These are phyloP conservation scores for Poronia punctata DNA, from an alignment of 495 filamentous ascomycete species.

Conservation along the genomic window DNA sequence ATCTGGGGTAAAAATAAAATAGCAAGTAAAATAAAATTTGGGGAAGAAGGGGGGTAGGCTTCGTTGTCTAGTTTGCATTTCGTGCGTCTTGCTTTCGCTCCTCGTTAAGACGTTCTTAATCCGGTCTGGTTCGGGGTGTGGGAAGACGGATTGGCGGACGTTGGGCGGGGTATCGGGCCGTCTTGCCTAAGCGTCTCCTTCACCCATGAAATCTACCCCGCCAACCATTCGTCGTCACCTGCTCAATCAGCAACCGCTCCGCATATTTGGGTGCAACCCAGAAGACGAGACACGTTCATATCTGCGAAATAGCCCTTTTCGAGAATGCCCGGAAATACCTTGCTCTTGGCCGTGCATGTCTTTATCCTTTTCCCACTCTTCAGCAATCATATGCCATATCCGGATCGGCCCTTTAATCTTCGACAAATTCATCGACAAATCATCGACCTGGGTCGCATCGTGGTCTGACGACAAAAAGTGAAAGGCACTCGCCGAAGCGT, in stretches of 20 bases:
- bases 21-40: no score
- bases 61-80: no score
- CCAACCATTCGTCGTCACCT: slow-evolving; percentile 20
- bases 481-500: not conserved
- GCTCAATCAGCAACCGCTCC: not conserved
- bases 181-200: slow-evolving; percentile 17
- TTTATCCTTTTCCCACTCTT: no score
- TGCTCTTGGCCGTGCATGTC: slow-evolving; percentile 5
- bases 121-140: slow-evolving; percentile 17
- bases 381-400: not conserved
- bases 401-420: not conserved
- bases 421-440: slow-evolving; percentile 15
- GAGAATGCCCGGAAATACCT: not conserved
- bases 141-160: slow-evolving; percentile 12
- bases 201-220: slow-evolving; percentile 25
- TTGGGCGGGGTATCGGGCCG: slow-evolving; percentile 23
- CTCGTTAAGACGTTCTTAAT: slow-evolving; percentile 1
- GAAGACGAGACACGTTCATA: not conserved
- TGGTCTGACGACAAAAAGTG: slow-evolving; percentile 15
- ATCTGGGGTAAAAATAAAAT: no score
- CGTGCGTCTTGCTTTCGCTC: no score
- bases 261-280: slow-evolving; percentile 3
- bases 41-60: no score
- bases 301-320: not conserved
- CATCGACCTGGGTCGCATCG: slow-evolving; percentile 14